phyloP scores from a whole-genome alignment of 805 yeast genomes.

The Maudiozyma turicensis region DNA sequence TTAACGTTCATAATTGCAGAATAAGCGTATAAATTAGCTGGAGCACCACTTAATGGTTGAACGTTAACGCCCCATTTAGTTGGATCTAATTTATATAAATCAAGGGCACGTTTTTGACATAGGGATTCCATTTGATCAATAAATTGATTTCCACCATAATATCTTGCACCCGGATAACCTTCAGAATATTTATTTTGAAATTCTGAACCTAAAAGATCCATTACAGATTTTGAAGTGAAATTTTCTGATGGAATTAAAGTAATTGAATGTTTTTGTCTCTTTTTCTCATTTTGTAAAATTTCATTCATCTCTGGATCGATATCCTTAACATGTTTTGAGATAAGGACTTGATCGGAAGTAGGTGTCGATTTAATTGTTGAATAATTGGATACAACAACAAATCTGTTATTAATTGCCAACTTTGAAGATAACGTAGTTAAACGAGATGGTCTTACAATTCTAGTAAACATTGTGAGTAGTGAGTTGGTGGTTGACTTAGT shows the following conservation, averaged over 20 bases:
- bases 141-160: constrained; percentile 95
- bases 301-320: constrained; percentile 79
- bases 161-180: constrained; percentile 96
- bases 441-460: background rate
- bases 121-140: constrained; percentile 84
- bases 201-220: constrained; percentile 89
- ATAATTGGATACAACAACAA: background rate
- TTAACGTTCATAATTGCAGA: constrained; percentile 82
- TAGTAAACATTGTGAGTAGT: background rate
- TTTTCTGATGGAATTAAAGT: constrained; percentile 93
- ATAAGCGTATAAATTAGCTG: constrained; percentile 90
- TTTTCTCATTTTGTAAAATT: constrained; percentile 66
- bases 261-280: constrained; percentile 84
- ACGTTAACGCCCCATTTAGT: constrained; percentile 96
- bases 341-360: constrained; percentile 28
- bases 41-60: constrained; percentile 91
- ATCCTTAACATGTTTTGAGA: constrained; percentile 54
- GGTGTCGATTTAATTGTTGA: background rate
- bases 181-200: constrained; percentile 98
- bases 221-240: constrained; percentile 90
- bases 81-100: constrained; percentile 67
- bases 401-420: background rate
- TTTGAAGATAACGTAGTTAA: background rate
- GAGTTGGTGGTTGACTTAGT: background rate
- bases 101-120: constrained; percentile 86